These are phyloP conservation scores for Hypomontagnella submonticulosa DNA, from an alignment of 495 filamentous ascomycete genomes.

Conservation along the genomic window DNA sequence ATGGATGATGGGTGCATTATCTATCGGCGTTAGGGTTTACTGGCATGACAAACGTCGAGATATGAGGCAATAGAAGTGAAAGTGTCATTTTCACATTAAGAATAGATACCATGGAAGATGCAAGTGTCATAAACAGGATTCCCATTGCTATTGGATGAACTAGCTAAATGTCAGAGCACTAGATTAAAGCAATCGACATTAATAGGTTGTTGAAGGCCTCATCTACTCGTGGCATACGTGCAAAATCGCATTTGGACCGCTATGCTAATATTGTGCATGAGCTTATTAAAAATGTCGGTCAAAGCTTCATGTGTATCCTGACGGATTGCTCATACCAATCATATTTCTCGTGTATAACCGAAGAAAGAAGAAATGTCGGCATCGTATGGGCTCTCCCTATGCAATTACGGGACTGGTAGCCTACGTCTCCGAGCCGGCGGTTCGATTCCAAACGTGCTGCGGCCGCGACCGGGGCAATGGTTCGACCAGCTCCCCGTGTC, in stretches of 20 bases:
- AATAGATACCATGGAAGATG: conserved; percentile 19
- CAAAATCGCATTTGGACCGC: neutral
- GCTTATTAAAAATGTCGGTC: conserved; percentile 17
- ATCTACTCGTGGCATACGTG: neutral
- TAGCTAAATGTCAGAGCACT: conserved; percentile 1
- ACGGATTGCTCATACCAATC: too few relatives aligned
- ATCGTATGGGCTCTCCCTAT: neutral
- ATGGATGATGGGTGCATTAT: conserved; percentile 23
- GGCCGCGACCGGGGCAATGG: conserved; percentile 20
- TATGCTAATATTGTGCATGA: conserved; percentile 3
- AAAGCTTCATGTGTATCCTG: neutral
- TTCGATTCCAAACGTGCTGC: conserved; percentile 12
- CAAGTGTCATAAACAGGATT: conserved; percentile 1
- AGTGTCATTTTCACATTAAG: conserved; percentile 4
- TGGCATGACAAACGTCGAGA: conserved; percentile 1
- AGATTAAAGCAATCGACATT: neutral
- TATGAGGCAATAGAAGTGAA: conserved; percentile 7
- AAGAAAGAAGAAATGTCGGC: conserved; percentile 3
- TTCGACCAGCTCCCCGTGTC: conserved; percentile 1
- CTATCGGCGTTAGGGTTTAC: conserved; percentile 23
- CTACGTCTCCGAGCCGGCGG: conserved; percentile 22
- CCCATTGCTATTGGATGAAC: conserved; percentile 9
- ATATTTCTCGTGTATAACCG: neutral
- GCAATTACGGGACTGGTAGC: neutral
- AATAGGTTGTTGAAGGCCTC: neutral